phyloP scores from a whole-genome alignment of 1,284 basidiomycete species.

The Cronartium ribicola region DNA sequence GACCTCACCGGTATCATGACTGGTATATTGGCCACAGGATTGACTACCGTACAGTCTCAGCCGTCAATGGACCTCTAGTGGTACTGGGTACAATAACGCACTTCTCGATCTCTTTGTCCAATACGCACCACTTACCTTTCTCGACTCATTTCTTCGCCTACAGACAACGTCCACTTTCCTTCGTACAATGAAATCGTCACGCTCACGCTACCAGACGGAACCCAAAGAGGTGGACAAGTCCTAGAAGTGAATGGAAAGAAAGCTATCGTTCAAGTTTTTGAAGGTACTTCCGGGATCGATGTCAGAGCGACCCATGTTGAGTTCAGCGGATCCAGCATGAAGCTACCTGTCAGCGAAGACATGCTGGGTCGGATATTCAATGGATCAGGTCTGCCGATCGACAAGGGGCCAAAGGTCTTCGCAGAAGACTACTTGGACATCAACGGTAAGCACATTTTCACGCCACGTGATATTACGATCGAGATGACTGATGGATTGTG shows the following conservation, averaged over 20 bases:
- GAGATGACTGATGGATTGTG: not conserved
- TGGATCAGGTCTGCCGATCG: conserved; percentile 94
- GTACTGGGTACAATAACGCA: conserved; percentile 68
- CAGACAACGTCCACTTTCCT: conserved; percentile 61
- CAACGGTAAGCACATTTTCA: conserved; percentile 66
- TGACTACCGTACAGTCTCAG: conserved; percentile 91
- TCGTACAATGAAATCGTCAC: conserved; percentile 99
- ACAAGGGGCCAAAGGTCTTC: conserved; percentile 97
- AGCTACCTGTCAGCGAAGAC: conserved; percentile 97
- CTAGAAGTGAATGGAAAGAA: conserved; percentile 98
- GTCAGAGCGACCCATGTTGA: conserved; percentile 96
- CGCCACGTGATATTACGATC: not conserved
- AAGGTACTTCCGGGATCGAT: conserved; percentile 96
- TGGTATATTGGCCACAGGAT: conserved; percentile 44
- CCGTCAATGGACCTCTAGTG: conserved; percentile 90
- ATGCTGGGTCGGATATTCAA: conserved; percentile 99
- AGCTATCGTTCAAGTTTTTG: conserved; percentile 98
- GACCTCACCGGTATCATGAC: conserved; percentile 6
- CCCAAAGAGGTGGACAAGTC: conserved; percentile 92
- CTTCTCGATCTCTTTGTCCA: not conserved
- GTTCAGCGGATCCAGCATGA: conserved; percentile 98
- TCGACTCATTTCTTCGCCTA: not conserved
- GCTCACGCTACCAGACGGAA: conserved; percentile 90
- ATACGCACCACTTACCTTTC: conserved; percentile 53
- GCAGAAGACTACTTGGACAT: conserved; percentile 99